These are phyloP conservation scores for Phycomyces blakesleeanus DNA, from an alignment of 192 early-diverging fungal species.

Conservation along the genomic window DNA sequence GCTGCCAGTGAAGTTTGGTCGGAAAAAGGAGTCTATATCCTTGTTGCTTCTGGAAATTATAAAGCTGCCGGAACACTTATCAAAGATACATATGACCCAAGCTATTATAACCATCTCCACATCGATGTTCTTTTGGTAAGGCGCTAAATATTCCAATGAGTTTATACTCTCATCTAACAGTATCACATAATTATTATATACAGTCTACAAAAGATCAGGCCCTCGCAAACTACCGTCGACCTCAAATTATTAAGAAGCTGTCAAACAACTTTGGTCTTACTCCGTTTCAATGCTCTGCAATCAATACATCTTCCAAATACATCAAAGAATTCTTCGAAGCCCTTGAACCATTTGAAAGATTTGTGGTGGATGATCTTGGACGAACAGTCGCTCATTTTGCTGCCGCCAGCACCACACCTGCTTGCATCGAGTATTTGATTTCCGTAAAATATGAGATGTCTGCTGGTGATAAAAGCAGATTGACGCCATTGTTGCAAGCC, in stretches of 20 bases:
- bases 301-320: slow-evolving; percentile 35
- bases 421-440: slow-evolving; percentile 41
- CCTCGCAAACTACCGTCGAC: slow-evolving; percentile 13
- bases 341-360: slow-evolving; percentile 25
- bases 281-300: slow-evolving; percentile 46
- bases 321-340: slow-evolving; percentile 35
- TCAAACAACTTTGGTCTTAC: slow-evolving; percentile 29
- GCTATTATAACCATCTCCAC: slow-evolving; percentile 26
- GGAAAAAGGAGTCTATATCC: slow-evolving; percentile 9
- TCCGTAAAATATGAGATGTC: slow-evolving; percentile 27
- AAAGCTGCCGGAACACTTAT: slow-evolving; percentile 9
- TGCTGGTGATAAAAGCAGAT: slow-evolving; percentile 31
- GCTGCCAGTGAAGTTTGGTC: background rate
- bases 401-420: slow-evolving; percentile 40
- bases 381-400: slow-evolving; percentile 50
- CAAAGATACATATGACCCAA: background rate
- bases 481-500: slow-evolving; percentile 45
- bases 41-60: slow-evolving; percentile 22
- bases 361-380: slow-evolving; percentile 39
- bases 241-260: slow-evolving; percentile 41
- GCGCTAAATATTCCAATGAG: too few relatives aligned
- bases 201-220: slow-evolving; percentile 13
- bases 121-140: slow-evolving; percentile 21
- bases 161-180: background rate
- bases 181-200: background rate